These are phyloP conservation scores for Penicillium sp. DNA, from an alignment of 2,329 filamentous ascomycete genomes.

Conservation along the genomic window DNA sequence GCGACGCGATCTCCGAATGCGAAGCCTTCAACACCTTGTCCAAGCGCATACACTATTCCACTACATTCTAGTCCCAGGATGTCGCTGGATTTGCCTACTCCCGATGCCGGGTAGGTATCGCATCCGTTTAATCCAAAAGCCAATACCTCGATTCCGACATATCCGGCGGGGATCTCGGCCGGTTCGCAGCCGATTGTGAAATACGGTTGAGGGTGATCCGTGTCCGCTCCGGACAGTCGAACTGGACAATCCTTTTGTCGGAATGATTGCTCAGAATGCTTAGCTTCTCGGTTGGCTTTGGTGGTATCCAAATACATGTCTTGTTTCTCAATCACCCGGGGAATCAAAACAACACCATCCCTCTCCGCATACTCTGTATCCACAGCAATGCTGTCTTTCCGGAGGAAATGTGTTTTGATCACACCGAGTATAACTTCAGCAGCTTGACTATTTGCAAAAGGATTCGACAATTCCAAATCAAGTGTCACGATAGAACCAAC, in stretches of 20 bases:
- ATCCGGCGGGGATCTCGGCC: constrained; percentile 9
- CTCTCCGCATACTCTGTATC: constrained; percentile 27
- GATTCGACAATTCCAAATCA: constrained; percentile 16
- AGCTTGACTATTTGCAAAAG: constrained; percentile 1
- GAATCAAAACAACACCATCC: constrained; percentile 19
- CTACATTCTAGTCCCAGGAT: constrained; percentile 16
- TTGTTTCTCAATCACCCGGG: constrained; percentile 20
- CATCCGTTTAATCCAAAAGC: constrained; percentile 28
- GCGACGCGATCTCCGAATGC: constrained; percentile 23
- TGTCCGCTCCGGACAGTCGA: not conserved
- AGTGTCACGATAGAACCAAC: constrained; percentile 22
- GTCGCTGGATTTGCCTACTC: not conserved
- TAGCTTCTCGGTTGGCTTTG: not conserved
- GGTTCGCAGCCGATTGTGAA: constrained; percentile 9
- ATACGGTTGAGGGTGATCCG: not conserved
- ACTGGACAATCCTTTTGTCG: constrained; percentile 8
- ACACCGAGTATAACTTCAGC: constrained; percentile 12
- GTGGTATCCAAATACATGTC: constrained; percentile 6
- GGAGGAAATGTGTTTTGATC: constrained; percentile 10
- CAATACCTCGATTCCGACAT: constrained; percentile 33
- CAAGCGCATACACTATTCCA: constrained; percentile 20
- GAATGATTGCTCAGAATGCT: constrained; percentile 11
- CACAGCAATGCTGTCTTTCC: not conserved
- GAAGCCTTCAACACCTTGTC: constrained; percentile 13
- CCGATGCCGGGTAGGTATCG: constrained; percentile 11